Conservation (phyloP, 2,329 filamentous ascomycete species). For the Annulohypoxylon truncatum region DNA sequence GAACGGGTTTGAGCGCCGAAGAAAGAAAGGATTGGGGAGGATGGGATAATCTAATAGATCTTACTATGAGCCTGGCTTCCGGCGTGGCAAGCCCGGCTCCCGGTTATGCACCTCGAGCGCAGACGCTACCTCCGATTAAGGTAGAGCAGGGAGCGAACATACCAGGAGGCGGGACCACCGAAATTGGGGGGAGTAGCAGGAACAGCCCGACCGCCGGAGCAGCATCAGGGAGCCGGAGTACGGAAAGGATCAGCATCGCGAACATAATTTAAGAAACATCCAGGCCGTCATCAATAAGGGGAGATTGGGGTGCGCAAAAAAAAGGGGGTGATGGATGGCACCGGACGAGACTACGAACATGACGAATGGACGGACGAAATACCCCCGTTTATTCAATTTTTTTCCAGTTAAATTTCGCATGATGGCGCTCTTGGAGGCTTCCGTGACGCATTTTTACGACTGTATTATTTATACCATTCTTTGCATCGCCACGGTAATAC, state of each 20-base stretch:
- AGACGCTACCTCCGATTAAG: constrained; percentile 50
- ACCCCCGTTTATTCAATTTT: constrained; percentile 40
- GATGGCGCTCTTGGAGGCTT: constrained; percentile 35
- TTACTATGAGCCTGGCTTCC: constrained; percentile 66
- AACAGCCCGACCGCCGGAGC: constrained; percentile 49
- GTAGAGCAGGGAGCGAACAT: constrained; percentile 46
- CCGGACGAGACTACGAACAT: constrained; percentile 41
- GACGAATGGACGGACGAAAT: constrained; percentile 44
- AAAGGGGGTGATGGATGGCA: constrained; percentile 11
- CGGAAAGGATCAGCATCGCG: constrained; percentile 60
- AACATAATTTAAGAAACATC: constrained; percentile 55
- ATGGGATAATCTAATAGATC: constrained; percentile 79
- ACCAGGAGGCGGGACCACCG: constrained; percentile 40
- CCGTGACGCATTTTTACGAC: constrained; percentile 36
- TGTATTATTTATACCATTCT: constrained; percentile 39
- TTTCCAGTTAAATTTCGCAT: constrained; percentile 29
- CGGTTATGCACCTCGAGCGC: constrained; percentile 45
- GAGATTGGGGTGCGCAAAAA: neutral
- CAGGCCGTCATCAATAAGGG: neutral
- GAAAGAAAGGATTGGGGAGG: constrained; percentile 79
- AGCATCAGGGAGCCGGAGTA: constrained; percentile 52
- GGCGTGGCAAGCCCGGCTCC: constrained; percentile 44
- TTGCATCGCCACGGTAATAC: constrained; percentile 39
- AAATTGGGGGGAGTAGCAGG: constrained; percentile 46
- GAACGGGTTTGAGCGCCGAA: constrained; percentile 65